A percentile compares a stretch with the other conserved stretches of the same genome.
Conservation (phyloP, 192 early-diverging fungal genomes). For the Rhizophagus sp. region DNA sequence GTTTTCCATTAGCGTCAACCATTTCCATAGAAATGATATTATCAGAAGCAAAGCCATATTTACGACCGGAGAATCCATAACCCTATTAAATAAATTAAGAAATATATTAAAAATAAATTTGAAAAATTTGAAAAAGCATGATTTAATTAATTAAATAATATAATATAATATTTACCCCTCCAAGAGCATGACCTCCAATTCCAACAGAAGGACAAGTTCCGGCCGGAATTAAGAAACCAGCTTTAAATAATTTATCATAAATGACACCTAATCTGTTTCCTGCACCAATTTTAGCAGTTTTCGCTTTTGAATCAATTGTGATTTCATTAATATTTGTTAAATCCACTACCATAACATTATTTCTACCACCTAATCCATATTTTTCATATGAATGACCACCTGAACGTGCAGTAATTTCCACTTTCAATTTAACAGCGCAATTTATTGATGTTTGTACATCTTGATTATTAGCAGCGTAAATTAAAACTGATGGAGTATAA, state of each 20-base stretch:
- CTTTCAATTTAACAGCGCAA: constrained; percentile 33
- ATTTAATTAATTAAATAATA: too few relatives aligned
- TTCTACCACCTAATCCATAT: constrained; percentile 40
- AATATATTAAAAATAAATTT: neutral
- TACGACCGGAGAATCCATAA: constrained; percentile 43
- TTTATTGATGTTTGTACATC: constrained; percentile 39
- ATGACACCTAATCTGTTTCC: constrained; percentile 49
- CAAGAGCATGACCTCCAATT: constrained; percentile 49
- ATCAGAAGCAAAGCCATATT: constrained; percentile 50
- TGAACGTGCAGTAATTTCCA: constrained; percentile 40
- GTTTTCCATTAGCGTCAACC: constrained; percentile 42
- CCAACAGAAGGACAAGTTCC: constrained; percentile 58
- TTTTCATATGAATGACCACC: constrained; percentile 60
- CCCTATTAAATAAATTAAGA: constrained; percentile 30
- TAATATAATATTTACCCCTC: constrained; percentile 32
- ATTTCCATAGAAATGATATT: constrained; percentile 39
- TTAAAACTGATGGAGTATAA: constrained; percentile 33
- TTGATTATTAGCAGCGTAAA: constrained; percentile 25
- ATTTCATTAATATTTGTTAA: constrained; percentile 37
- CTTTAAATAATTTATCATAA: constrained; percentile 36
- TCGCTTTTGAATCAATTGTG: constrained; percentile 23
- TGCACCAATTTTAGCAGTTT: constrained; percentile 40
- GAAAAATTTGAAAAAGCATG: too few relatives aligned
- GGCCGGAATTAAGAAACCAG: constrained; percentile 39
- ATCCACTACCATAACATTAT: constrained; percentile 51